A percentile compares a stretch with the other conserved stretches of the same genome.
Conservation (phyloP, 495 filamentous ascomycete species). For the Letharia lupina region DNA sequence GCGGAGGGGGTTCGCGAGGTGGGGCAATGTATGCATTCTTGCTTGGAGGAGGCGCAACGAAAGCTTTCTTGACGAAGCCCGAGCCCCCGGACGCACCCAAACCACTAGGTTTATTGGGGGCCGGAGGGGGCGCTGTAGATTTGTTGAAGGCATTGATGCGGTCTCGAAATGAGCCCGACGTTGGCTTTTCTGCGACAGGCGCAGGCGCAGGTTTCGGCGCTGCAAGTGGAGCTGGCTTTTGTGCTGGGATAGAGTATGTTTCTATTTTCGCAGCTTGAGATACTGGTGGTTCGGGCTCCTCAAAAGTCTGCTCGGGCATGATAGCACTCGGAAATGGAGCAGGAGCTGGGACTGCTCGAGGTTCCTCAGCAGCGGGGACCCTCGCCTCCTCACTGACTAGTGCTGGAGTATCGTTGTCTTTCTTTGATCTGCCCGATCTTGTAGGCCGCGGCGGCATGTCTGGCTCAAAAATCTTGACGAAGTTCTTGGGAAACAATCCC, state of each 20-base stretch:
- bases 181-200: slow-evolving; percentile 66
- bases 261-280: slow-evolving; percentile 1
- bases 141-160: slow-evolving; percentile 97
- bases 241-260: background rate
- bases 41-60: slow-evolving; percentile 90
- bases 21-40: slow-evolving; percentile 84
- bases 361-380: slow-evolving; percentile 19
- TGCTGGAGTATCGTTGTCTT: slow-evolving; percentile 42
- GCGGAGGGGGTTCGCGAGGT: slow-evolving; percentile 53
- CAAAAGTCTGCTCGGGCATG: background rate
- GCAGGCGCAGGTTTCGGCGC: slow-evolving; percentile 43
- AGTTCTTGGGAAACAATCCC: slow-evolving; percentile 94
- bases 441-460: slow-evolving; percentile 79
- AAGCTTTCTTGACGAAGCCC: slow-evolving; percentile 94
- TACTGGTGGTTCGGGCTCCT: background rate
- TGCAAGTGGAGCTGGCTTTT: slow-evolving; percentile 22
- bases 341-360: slow-evolving; percentile 5
- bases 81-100: slow-evolving; percentile 46
- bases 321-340: background rate
- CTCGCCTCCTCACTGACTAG: slow-evolving; percentile 13
- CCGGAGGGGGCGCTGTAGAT: slow-evolving; percentile 69
- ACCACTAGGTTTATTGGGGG: slow-evolving; percentile 75
- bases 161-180: slow-evolving; percentile 72
- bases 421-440: slow-evolving; percentile 62
- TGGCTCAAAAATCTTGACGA: slow-evolving; percentile 91